These are phyloP conservation scores for Acorus calamus DNA, from an alignment of 106 monocot species.

Conservation along the genomic window DNA sequence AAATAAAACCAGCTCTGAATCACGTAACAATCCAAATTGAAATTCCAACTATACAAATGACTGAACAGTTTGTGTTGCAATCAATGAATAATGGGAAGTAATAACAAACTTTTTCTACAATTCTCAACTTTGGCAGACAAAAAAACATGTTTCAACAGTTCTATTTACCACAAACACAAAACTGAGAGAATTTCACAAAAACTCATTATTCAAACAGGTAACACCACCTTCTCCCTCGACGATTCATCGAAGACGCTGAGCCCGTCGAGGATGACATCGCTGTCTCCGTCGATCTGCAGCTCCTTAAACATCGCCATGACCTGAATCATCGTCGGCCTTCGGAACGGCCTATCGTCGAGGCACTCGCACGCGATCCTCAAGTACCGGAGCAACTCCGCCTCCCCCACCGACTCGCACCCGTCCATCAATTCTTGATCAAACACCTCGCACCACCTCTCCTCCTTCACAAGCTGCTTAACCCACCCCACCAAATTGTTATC, in stretches of 20 bases:
- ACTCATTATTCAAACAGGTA: no score
- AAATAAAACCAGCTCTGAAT: no score
- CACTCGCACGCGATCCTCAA: slow-evolving; percentile 64
- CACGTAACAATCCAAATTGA: no score
- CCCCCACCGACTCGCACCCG: slow-evolving; percentile 4
- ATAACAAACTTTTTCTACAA: no score
- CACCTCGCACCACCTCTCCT: slow-evolving; percentile 38
- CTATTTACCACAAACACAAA: no score
- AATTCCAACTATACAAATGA: no score
- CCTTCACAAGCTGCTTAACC: slow-evolving; percentile 68
- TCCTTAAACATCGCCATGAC: slow-evolving; percentile 76
- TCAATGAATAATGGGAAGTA: no score
- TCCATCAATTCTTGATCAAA: slow-evolving; percentile 36
- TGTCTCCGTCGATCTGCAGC: slow-evolving; percentile 44
- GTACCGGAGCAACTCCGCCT: slow-evolving; percentile 39
- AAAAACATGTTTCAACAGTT: no score
- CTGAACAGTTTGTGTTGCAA: no score
- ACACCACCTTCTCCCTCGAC: slow-evolving; percentile 11
- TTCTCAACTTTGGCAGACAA: no score
- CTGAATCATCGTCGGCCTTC: slow-evolving; percentile 75
- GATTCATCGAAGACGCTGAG: slow-evolving; percentile 45
- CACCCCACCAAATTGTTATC: slow-evolving; percentile 85
- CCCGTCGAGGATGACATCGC: slow-evolving; percentile 44
- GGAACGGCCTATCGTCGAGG: slow-evolving; percentile 54
- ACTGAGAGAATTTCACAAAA: no score